These are phyloP conservation scores for Trypanosoma scelopori DNA, from an alignment of 208 protist genomes.

Conservation along the genomic window DNA sequence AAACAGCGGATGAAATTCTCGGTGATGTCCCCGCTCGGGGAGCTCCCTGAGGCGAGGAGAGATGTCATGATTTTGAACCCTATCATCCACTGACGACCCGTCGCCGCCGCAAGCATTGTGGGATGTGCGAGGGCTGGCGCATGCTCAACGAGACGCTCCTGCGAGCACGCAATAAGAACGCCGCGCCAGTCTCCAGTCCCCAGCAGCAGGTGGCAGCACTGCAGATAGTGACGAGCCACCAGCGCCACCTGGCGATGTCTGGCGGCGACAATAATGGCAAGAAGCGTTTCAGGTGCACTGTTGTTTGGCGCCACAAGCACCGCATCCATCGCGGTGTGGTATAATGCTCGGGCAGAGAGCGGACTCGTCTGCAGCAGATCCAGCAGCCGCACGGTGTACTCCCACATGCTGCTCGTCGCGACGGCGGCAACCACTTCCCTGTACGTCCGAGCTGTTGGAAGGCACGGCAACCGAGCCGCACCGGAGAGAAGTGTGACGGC, in stretches of 20 bases:
- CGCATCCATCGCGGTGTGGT: constrained; percentile 51
- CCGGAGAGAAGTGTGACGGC: constrained; percentile 54
- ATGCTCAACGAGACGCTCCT: constrained; percentile 25
- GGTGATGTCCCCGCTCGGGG: constrained; percentile 9
- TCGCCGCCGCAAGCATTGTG: constrained; percentile 25
- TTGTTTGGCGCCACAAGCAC: constrained; percentile 27
- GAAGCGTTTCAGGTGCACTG: constrained; percentile 18
- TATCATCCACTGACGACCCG: constrained; percentile 9
- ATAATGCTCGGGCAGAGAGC: constrained; percentile 53
- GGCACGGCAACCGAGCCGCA: constrained; percentile 47
- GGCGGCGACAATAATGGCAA: constrained; percentile 27
- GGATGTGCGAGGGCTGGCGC: constrained; percentile 12
- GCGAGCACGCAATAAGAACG: constrained; percentile 10
- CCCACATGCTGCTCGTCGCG: constrained; percentile 43
- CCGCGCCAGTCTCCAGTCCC: constrained; percentile 20
- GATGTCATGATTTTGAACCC: constrained; percentile 22
- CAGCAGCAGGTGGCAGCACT: constrained; percentile 28
- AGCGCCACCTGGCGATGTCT: constrained; percentile 22
- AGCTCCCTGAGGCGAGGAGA: constrained; percentile 14
- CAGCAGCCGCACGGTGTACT: constrained; percentile 36
- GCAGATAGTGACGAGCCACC: constrained; percentile 21
- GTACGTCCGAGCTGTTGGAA: constrained; percentile 71
- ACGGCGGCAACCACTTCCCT: constrained; percentile 43
- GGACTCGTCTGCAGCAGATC: constrained; percentile 56
- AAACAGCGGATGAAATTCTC: constrained; percentile 29